Conservation (phyloP, 306 rosid genomes). For the Lathyrus aphaca region DNA sequence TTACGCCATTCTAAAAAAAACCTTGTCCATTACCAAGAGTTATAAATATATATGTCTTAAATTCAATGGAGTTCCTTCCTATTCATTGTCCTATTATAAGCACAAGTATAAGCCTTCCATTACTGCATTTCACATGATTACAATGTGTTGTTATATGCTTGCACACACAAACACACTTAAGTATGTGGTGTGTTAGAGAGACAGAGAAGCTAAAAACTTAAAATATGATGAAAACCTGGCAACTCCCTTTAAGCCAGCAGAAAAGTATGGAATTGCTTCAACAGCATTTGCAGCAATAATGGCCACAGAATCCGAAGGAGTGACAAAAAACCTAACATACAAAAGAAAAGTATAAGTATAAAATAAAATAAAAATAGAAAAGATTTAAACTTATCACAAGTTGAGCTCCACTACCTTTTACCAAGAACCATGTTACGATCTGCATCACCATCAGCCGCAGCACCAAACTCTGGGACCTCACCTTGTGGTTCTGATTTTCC, state of each 20-base stretch:
- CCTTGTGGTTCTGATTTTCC: slow-evolving; percentile 70
- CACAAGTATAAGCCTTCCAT: slow-evolving; percentile 23
- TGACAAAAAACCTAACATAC: slow-evolving; percentile 82
- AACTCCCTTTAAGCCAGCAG: slow-evolving; percentile 93
- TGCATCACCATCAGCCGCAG: slow-evolving; percentile 99
- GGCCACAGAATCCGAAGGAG: slow-evolving; percentile 99
- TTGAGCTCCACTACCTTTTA: slow-evolving; percentile 64
- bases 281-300: slow-evolving; percentile 99
- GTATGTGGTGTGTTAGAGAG: neutral
- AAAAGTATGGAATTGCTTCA: slow-evolving; percentile 92
- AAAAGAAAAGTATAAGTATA: slow-evolving; percentile 17
- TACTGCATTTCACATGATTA: slow-evolving; percentile 18
- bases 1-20: too few relatives aligned
- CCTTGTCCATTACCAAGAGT: neutral
- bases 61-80: slow-evolving; percentile 24
- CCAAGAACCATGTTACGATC: slow-evolving; percentile 99
- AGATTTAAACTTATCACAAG: slow-evolving; percentile 23
- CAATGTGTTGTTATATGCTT: slow-evolving; percentile 10
- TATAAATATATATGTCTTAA: neutral
- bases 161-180: neutral
- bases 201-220: slow-evolving; percentile 12
- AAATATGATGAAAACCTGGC: slow-evolving; percentile 73
- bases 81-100: slow-evolving; percentile 28
- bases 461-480: slow-evolving; percentile 98
- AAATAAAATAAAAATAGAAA: slow-evolving; percentile 16